Evolutionary conservation across 148 eudicot species (phyloP).

Genomic region (Rhododendron molle): DNA sequence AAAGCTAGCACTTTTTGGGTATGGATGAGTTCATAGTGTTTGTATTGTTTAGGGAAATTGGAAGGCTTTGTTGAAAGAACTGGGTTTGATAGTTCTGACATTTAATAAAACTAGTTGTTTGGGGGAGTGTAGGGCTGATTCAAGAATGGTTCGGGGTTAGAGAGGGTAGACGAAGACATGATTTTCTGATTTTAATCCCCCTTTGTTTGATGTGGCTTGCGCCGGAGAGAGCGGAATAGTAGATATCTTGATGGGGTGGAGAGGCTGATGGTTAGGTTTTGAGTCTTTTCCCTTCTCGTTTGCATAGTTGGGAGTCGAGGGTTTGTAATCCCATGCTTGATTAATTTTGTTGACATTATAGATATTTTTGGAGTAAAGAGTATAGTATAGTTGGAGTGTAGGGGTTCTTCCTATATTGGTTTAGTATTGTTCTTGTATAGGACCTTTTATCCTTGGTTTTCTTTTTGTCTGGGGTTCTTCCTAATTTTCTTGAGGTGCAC

Average conservation of each 20-base stretch:
- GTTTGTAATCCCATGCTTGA: not conserved
- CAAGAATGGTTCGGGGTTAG: not conserved
- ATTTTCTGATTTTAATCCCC: not conserved
- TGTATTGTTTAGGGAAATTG: not conserved
- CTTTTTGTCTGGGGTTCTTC: not conserved
- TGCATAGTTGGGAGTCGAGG: not conserved
- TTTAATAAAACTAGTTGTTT: not conserved
- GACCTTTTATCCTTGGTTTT: not conserved
- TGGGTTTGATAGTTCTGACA: not conserved
- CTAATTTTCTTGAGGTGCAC: not conserved
- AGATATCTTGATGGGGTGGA: not conserved
- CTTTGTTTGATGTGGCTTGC: not conserved
- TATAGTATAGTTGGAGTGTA: too few relatives aligned
- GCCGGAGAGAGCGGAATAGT: not conserved
- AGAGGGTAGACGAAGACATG: not conserved
- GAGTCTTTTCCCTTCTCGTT: not conserved
- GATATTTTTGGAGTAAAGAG: too few relatives aligned
- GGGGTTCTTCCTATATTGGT: not conserved
- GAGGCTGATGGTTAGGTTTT: not conserved
- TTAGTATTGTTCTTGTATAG: not conserved
- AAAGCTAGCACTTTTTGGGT: not conserved
- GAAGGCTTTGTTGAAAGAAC: not conserved
- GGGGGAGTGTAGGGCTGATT: not conserved
- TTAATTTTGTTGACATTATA: not conserved
- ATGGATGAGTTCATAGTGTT: not conserved